Evolutionary conservation across 345 rosid species (phyloP).

Genomic region (Ceriops zippeliana): DNA sequence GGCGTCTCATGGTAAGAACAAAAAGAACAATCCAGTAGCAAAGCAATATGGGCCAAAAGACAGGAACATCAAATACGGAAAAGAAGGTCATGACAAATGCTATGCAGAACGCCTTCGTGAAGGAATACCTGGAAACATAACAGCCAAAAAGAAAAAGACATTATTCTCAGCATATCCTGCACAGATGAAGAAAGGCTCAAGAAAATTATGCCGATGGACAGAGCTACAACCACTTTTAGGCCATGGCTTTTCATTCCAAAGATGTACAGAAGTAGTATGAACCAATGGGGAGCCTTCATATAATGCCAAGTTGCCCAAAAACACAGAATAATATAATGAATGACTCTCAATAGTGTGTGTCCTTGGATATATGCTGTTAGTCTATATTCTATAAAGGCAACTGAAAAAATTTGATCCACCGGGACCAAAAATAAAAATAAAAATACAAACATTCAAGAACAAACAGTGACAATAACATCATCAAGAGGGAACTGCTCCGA

Average conservation of each 20-base stretch:
- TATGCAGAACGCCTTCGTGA: conserved; percentile 68
- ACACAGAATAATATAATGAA: no score
- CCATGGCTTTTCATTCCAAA: neutral
- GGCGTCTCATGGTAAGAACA: conserved; percentile 74
- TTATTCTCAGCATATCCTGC: conserved; percentile 1
- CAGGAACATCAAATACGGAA: conserved; percentile 74
- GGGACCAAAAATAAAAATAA: no score
- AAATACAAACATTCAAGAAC: no score
- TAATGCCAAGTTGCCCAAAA: no score
- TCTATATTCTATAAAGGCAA: no score
- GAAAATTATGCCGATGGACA: neutral
- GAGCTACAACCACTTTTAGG: neutral
- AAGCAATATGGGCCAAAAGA: conserved; percentile 81
- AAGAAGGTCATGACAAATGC: conserved; percentile 83
- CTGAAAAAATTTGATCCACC: no score
- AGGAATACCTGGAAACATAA: conserved; percentile 58
- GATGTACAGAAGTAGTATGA: neutral
- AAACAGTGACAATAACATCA: no score
- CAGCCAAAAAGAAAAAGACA: conserved; percentile 2
- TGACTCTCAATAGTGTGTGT: no score
- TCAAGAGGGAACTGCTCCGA: no score
- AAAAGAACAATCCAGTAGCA: conserved; percentile 80
- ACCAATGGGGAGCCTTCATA: neutral
- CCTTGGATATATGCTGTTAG: no score
- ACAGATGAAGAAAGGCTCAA: neutral